phyloP scores from a whole-genome alignment of 306 rosid species.

The Fagus crenata region DNA sequence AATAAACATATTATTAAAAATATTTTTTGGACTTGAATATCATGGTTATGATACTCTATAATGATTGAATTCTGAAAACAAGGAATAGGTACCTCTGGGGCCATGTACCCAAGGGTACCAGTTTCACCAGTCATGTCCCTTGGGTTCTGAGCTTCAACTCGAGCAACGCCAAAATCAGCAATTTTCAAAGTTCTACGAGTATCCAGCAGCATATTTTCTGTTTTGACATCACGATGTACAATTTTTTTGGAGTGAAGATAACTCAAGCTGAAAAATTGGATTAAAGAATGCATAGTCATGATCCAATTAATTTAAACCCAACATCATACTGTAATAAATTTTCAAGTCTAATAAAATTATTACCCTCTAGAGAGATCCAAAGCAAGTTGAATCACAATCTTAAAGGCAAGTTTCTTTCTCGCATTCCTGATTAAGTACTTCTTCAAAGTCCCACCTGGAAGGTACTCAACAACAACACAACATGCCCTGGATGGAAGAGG shows the following conservation, averaged over 20 bases:
- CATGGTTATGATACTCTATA: not conserved
- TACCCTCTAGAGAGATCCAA: slow-evolving; percentile 90
- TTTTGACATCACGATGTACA: slow-evolving; percentile 81
- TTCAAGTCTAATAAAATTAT: not conserved
- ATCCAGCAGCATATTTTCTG: slow-evolving; percentile 79
- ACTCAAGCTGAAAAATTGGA: slow-evolving; percentile 51
- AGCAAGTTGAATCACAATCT: slow-evolving; percentile 76
- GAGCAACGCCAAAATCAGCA: slow-evolving; percentile 94
- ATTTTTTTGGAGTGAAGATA: slow-evolving; percentile 81
- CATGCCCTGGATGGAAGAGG: slow-evolving; percentile 74
- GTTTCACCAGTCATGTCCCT: slow-evolving; percentile 94
- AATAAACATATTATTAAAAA: not conserved
- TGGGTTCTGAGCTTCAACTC: slow-evolving; percentile 85
- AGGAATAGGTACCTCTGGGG: slow-evolving; percentile 68
- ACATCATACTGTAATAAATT: not conserved
- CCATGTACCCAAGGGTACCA: slow-evolving; percentile 93
- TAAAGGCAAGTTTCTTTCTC: slow-evolving; percentile 68
- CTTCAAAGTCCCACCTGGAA: slow-evolving; percentile 84
- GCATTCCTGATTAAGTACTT: slow-evolving; percentile 62
- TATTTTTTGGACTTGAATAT: not conserved
- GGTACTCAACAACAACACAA: slow-evolving; percentile 80
- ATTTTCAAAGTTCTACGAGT: slow-evolving; percentile 54
- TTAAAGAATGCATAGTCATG: slow-evolving; percentile 7
- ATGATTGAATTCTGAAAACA: not conserved
- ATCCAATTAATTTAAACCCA: not conserved